Evolutionary conservation across 805 yeast species (phyloP), one percentile per base, ranked within the genome.

Genomic region (Starmerella powellii): DNA sequence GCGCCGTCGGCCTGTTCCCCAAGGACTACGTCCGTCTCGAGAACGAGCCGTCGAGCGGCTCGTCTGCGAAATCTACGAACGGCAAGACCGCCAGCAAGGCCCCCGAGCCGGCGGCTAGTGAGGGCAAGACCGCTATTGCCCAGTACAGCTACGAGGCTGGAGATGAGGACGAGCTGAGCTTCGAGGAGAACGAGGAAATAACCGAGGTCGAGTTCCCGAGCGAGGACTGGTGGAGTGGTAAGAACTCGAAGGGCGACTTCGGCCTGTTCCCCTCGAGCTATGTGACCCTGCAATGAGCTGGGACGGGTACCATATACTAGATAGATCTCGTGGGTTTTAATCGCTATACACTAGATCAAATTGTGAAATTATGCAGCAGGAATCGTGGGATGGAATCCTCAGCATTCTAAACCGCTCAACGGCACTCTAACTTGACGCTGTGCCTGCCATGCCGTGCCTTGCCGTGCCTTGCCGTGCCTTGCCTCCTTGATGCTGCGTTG

Each of bases 201-300:
- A 66, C 75, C 16, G 81, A 85, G 46, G 80, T 91, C 48, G 94
- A 86, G 53, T 81, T 83, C 60, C 80, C 83, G 15, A 94, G 86
- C 54, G 95, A 84, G 35, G 95, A 84, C 59, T 91, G 98, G 98
- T 91, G 97, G 97, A 69, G 80, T 41, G 98, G 98, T 39, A 76
- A 74, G 48, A 70, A 78, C 53, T 21, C 40, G 4, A 64, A 76
- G 26, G 95, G 95, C 34, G 80, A 76, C 52, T 71, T 73, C 51
- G 91, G 91, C 44, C 67, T 88, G 42, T 87, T 88, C 76, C 98
- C 98, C 40, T 76, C 94, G 32, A 86, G 84, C 63, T 85, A 82
- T 58, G 97, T 91, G 12, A 44, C 49, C 16, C 51, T 61, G 11
- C 43, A 46, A 20, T 46, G 40, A 28, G n/a, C 21, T 11, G 34